Conservation (phyloP, 2,329 filamentous ascomycete species). For the Botrytis paeoniae region DNA sequence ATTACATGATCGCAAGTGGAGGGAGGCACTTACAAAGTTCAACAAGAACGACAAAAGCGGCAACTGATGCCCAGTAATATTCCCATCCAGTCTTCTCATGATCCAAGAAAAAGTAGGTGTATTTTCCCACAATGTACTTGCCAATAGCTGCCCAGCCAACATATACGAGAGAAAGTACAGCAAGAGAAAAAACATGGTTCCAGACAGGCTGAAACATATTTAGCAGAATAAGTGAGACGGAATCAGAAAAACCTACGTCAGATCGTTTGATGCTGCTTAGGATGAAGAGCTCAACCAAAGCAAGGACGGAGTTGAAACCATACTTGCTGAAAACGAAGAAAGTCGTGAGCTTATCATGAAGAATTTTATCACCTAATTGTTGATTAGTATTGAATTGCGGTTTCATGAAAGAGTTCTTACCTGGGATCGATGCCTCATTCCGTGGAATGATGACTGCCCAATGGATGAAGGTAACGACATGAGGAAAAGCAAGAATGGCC, state of each 20-base stretch:
- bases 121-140: slow-evolving; percentile 31
- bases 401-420: slow-evolving; percentile 17
- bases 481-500: slow-evolving; percentile 34
- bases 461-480: slow-evolving; percentile 34
- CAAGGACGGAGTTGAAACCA: slow-evolving; percentile 33
- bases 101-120: slow-evolving; percentile 37
- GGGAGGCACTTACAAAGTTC: slow-evolving; percentile 30
- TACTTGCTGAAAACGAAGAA: slow-evolving; percentile 35
- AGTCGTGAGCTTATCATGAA: slow-evolving; percentile 27
- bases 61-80: slow-evolving; percentile 27
- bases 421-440: slow-evolving; percentile 26
- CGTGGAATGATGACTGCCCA: slow-evolving; percentile 36
- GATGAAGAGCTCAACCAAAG: slow-evolving; percentile 37
- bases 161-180: slow-evolving; percentile 30
- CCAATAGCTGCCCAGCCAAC: slow-evolving; percentile 36
- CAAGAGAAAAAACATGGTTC: slow-evolving; percentile 30
- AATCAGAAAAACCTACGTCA: slow-evolving; percentile 29
- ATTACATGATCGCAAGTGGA: neutral
- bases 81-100: slow-evolving; percentile 32
- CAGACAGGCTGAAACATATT: slow-evolving; percentile 28
- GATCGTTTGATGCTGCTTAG: slow-evolving; percentile 37
- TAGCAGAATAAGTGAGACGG: slow-evolving; percentile 17
- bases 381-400: slow-evolving; percentile 19
- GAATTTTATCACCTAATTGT: slow-evolving; percentile 25
- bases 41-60: slow-evolving; percentile 25